Evolutionary conservation across 805 yeast genomes (phyloP), one percentile per base, ranked within the genome.

Genomic region (Torulaspora gathmanii): DNA sequence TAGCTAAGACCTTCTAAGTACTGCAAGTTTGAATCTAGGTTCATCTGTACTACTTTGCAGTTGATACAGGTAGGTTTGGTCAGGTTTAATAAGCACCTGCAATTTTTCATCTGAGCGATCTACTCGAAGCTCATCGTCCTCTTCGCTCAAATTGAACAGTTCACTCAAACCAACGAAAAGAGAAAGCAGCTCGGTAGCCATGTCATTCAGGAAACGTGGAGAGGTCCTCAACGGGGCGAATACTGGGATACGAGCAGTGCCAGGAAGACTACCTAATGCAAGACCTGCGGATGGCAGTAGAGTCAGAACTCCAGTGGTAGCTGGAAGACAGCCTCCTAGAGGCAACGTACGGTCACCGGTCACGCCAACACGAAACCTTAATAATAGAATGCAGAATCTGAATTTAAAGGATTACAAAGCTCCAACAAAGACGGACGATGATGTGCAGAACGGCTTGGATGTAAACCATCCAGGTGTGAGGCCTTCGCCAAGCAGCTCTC

Each of bases 401-500:
- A 33, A 36, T 4, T 26, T 47, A 25, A 25, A 29, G 22, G 46
- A 37, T 28, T 28, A 28, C 12, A 26, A 33, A 10, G 34, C 11
- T 16, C 7, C 40, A 19, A 15, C 36, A 9, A 37, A 35, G 5
- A 29, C 39, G 3, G 33, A 36, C 2, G 45, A 37, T 28, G 23
- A 13, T 28, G 20, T 31, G 8, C 29, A 13, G 2, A 34, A 36
- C 4, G 28, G 36, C 16, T 26, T 47, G 22, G 30, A 29, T 16
- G 15, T 22, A 3, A 29, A 23, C 16, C 67, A 80, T 60, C 82
- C 82, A 0, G 89, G 85, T 2, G 70, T 85, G 2, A 74, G 81
- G 50, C 95, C 97, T 0, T 89, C 97, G 0, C 68, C 82, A 2
- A 61, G 63, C 0, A 82, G 89, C 4, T 82, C 95, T 2, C 82